Evolutionary conservation across 2,329 filamentous ascomycete genomes (phyloP).

Genomic region (Verticillium nubilum): DNA sequence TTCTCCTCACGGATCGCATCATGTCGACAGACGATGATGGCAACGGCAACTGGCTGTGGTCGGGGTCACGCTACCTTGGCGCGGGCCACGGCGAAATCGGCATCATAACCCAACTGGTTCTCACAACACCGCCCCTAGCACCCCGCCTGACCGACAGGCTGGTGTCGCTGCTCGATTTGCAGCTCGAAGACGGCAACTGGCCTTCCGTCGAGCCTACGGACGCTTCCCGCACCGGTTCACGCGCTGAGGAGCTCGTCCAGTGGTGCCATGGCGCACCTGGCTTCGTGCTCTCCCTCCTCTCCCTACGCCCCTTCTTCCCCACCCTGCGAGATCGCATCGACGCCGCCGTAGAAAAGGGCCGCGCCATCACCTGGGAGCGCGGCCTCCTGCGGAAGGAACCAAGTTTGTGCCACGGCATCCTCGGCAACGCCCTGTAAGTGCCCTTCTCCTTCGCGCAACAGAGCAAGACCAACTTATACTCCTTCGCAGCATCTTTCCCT

Average conservation of each 20-base stretch:
- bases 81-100: constrained; percentile 64
- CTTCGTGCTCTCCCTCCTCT: constrained; percentile 51
- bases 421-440: constrained; percentile 57
- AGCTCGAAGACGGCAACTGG: constrained; percentile 59
- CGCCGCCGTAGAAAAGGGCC: constrained; percentile 42
- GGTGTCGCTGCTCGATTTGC: constrained; percentile 50
- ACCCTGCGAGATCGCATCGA: constrained; percentile 47
- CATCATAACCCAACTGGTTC: constrained; percentile 64
- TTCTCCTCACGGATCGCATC: constrained; percentile 54
- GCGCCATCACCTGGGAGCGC: constrained; percentile 48
- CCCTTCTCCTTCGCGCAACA: too few species aligned
- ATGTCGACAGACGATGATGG: constrained; percentile 40
- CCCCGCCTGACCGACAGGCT: constrained; percentile 47
- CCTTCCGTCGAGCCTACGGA: constrained; percentile 41
- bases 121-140: constrained; percentile 50
- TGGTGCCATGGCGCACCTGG: constrained; percentile 65
- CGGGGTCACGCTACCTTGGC: constrained; percentile 57
- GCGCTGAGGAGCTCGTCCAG: constrained; percentile 44
- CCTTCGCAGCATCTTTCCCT: constrained; percentile 15
- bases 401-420: constrained; percentile 60
- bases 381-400: constrained; percentile 59
- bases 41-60: constrained; percentile 54
- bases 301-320: constrained; percentile 51
- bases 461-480: neutral
- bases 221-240: constrained; percentile 20